Evolutionary conservation across 371 early-diverging fungal genomes (phyloP).

Genomic region (Mucor circinelloides): DNA sequence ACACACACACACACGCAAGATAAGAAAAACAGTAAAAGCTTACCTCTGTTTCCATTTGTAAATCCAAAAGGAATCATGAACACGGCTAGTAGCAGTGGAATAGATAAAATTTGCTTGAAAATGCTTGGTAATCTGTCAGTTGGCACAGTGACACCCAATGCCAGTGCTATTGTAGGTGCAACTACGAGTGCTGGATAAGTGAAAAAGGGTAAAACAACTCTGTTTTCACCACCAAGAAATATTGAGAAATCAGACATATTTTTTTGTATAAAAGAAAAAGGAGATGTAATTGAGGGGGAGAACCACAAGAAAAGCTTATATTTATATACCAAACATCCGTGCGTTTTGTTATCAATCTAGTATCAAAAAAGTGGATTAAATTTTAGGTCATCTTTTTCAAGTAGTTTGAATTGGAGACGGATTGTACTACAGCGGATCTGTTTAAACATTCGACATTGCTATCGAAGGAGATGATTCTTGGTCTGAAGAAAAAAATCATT

Average conservation of each 20-base stretch:
- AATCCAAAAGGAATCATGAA: slow-evolving; percentile 32
- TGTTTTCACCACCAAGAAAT: slow-evolving; percentile 13
- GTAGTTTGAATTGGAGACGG: not conserved
- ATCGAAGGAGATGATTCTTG: too few relatives aligned
- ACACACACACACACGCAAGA: not conserved
- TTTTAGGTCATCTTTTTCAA: not conserved
- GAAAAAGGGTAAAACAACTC: slow-evolving; percentile 5
- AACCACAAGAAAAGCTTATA: not conserved
- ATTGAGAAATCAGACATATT: slow-evolving; percentile 1
- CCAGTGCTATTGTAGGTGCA: slow-evolving; percentile 18
- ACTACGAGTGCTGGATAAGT: slow-evolving; percentile 1
- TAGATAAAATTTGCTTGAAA: slow-evolving; percentile 34
- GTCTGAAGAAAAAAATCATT: not conserved
- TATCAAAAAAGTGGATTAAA: not conserved
- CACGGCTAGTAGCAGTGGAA: slow-evolving; percentile 32
- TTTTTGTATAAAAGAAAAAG: not conserved
- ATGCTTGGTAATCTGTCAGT: slow-evolving; percentile 16
- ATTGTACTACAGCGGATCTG: not conserved
- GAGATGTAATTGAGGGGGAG: too few relatives aligned
- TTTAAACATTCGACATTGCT: not conserved
- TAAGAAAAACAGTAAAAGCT: not conserved
- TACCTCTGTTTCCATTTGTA: slow-evolving; percentile 27
- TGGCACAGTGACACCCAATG: slow-evolving; percentile 21
- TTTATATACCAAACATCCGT: slow-evolving; percentile 7
- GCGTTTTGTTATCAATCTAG: not conserved